Base-by-base conservation (phyloP, 1,139 yeast species). In the Saccharomycopsis crataegensis region DNA sequence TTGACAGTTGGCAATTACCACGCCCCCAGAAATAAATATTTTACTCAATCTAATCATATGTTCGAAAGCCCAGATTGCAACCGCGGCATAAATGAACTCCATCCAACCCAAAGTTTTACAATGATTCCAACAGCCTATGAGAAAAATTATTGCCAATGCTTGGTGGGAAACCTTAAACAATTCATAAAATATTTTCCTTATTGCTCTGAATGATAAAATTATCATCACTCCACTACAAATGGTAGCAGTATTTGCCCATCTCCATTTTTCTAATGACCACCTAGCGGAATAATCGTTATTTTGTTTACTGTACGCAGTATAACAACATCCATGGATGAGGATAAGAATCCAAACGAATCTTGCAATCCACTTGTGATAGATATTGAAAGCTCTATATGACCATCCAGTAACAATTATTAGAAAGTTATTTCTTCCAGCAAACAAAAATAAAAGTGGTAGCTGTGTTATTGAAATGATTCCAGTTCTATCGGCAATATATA, bases 381-480 rank as follows among this genome's bases (percentile, higher is more conserved):
- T 68, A 48, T 80, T 78, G 60, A 78, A 82, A 1, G 82, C 74
- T 16, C 83, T 74, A 60, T 77, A 79, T 41, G 82, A 76, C 79
- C 85, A 75, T 28, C 85, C 79, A 0, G 88, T 82, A 6, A 79
- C 49, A 69, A 74, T 70, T 57, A 78, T 75, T 42, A 83, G 64
- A 51, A 82, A 66, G 63, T 83, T 83, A 65, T 76, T 82, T 60
- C 90, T 70, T 5, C 87, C 86, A 0, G 82, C 86, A 68, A 82
- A 74, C 40, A 79, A 62, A 43, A 81, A 69, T 32, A 82, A 61
- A 11, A 81, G 60, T 0, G 86, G 86, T 61, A 78, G 63, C 57
- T 78, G 67, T 32, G 75, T 74, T 48, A 82, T 74, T 2, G 80
- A 74, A 43, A 83, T 63, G 37, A 82, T 73, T 36, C 88, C 86